A percentile compares a stretch with the other conserved stretches of the same genome.
Evolutionary conservation across 2,329 filamentous ascomycete genomes (phyloP).

Genomic region (Epichloe elymi): DNA sequence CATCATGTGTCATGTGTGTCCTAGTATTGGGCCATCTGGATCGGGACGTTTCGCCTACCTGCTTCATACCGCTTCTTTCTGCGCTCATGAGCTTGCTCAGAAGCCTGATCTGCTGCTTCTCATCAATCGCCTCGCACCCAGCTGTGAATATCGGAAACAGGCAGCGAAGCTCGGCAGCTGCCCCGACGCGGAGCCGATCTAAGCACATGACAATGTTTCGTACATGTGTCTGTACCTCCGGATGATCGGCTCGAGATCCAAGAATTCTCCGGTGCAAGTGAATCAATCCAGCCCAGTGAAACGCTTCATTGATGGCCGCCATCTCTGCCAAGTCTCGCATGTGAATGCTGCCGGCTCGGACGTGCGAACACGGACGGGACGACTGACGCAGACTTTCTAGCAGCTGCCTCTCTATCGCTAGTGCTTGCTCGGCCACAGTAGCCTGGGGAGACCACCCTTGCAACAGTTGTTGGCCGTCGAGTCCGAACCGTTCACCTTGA

Average conservation of each 20-base stretch:
- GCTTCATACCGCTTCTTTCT: constrained; percentile 63
- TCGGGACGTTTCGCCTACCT: constrained; percentile 34
- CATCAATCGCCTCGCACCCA: constrained; percentile 55
- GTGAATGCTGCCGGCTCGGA: constrained; percentile 35
- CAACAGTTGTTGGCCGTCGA: constrained; percentile 19
- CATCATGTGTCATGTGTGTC: not conserved
- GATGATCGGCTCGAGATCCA: constrained; percentile 41
- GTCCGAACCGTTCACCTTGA: constrained; percentile 49
- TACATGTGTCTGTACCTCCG: constrained; percentile 50
- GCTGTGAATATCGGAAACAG: constrained; percentile 76
- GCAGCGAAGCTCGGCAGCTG: constrained; percentile 60
- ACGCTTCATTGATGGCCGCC: constrained; percentile 61
- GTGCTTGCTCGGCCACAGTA: constrained; percentile 32
- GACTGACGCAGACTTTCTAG: constrained; percentile 37
- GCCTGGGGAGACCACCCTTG: constrained; percentile 44
- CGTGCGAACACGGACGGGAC: constrained; percentile 31
- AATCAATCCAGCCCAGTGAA: constrained; percentile 66
- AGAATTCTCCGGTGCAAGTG: constrained; percentile 65
- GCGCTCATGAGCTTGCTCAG: constrained; percentile 52
- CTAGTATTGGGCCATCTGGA: not conserved
- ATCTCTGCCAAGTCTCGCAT: constrained; percentile 49
- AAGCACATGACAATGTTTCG: constrained; percentile 50
- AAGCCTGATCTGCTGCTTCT: constrained; percentile 43
- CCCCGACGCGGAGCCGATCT: constrained; percentile 47
- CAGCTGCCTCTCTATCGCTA: constrained; percentile 47